Base-by-base conservation (phyloP, 768 basidiomycete species). In the Amylocystis lapponica region DNA sequence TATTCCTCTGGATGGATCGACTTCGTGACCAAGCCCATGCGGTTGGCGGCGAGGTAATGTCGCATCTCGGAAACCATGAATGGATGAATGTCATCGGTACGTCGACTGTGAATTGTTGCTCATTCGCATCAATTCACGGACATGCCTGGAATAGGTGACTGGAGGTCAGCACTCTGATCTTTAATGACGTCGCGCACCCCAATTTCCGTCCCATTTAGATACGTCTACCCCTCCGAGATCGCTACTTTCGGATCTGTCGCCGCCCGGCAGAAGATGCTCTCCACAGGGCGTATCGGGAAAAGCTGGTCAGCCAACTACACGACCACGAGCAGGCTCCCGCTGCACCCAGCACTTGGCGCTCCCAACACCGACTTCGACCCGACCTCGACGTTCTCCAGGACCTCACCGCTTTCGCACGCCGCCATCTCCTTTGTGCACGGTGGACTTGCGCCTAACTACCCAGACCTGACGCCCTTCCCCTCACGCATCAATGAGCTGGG, bases 391-490 rank as follows among this genome's bases (percentile, higher is more conserved):
- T 55, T 48, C 61, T 41, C 46, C 54, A 40, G 40, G 57, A 2
- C 59, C 62, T 47, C 66, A 49, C 49, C 67, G 58, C 70, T 92
- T 41, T 83, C 85, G 0, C 86, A 85, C 60, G 74, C 86, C 0
- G 89, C 92, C 1, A 66, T 93, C 22, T 90, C 92, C 1, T 97
- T 97, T 62, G 87, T 95, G 2, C 96, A 98, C 48, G 95, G 94
- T 16, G 94, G 94, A 0, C 71, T 97, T 30, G 78, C 86, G 3
- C 84, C 89, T 6, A 73, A 78, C 1, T 95, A 90, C 52, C 69
- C 72, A 6, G 70, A 80, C 48, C 71, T 95, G 4, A 68, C 76
- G 6, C 93, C 94, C 0, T 96, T 91, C 65, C 90, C 95, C 5
- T 72, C 80, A 16, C 69, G 71, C 21, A 92, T 97, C 52, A 99